phyloP scores from a whole-genome alignment of 1,139 yeast species.

The Suhomyces choctaworum region DNA sequence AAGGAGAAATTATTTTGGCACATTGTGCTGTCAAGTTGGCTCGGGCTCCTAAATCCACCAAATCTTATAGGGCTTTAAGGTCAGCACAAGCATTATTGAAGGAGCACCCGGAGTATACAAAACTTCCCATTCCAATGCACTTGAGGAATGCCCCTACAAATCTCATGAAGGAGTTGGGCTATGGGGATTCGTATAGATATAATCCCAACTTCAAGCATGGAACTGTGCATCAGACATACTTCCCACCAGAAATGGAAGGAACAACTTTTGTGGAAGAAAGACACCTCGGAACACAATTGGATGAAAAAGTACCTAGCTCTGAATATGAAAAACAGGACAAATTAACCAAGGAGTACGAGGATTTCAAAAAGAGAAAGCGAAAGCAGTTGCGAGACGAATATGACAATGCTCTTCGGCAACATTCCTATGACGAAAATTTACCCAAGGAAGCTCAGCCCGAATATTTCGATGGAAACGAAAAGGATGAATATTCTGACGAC shows the following conservation, averaged over 20 bases:
- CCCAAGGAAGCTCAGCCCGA: constrained; percentile 41
- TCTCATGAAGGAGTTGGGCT: constrained; percentile 86
- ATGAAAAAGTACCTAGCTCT: constrained; percentile 25
- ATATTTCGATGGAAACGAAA: constrained; percentile 39
- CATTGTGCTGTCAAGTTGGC: constrained; percentile 92
- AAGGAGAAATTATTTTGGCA: constrained; percentile 84
- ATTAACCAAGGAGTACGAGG: constrained; percentile 11
- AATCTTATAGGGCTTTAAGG: constrained; percentile 77
- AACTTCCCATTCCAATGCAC: constrained; percentile 73
- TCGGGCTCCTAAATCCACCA: constrained; percentile 79
- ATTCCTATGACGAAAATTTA: constrained; percentile 38
- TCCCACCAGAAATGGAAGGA: constrained; percentile 52
- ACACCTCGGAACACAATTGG: constrained; percentile 36
- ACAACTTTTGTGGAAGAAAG: constrained; percentile 38
- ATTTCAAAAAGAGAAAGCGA: constrained; percentile 8
- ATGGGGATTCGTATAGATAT: constrained; percentile 81
- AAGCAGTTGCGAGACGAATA: constrained; percentile 4
- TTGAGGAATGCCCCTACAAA: constrained; percentile 91
- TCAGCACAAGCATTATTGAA: constrained; percentile 58
- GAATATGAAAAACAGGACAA: constrained; percentile 24
- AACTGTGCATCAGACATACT: constrained; percentile 64
- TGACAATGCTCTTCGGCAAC: constrained; percentile 1
- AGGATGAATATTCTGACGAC: constrained; percentile 36
- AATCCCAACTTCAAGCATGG: constrained; percentile 81
- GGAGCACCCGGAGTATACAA: constrained; percentile 62